These are phyloP conservation scores for Luvunga scandens DNA, from an alignment of 345 rosid genomes.

Conservation along the genomic window DNA sequence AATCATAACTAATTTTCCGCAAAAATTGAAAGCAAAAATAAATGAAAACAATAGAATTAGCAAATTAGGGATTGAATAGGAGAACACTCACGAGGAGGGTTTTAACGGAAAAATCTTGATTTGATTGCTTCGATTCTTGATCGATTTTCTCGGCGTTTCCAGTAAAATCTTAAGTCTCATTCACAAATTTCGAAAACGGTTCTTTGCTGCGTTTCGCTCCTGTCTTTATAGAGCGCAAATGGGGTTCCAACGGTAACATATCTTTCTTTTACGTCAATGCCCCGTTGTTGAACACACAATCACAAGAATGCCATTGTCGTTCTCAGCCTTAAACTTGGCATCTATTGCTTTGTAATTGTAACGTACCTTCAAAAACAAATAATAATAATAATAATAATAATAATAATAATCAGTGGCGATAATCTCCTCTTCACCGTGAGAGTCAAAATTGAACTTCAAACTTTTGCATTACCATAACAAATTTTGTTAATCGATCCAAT, in stretches of 20 bases:
- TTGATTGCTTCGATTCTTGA: not conserved
- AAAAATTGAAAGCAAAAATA: not conserved
- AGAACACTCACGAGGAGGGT: not conserved
- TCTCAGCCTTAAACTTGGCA: not conserved
- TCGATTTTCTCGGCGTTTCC: not conserved
- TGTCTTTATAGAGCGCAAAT: not conserved
- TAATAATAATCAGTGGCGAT: no score
- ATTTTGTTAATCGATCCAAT: no score
- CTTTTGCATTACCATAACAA: no score
- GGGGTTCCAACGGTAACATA: constrained; percentile 30
- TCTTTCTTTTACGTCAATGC: not conserved
- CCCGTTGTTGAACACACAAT: not conserved
- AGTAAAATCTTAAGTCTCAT: not conserved
- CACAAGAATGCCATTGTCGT: not conserved
- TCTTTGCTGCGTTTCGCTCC: not conserved
- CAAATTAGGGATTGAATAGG: no score
- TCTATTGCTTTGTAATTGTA: not conserved
- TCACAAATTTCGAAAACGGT: not conserved
- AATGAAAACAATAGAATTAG: not conserved
- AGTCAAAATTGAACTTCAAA: no score
- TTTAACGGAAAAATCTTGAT: not conserved
- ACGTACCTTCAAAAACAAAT: no score
- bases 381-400: no score
- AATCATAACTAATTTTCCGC: not conserved
- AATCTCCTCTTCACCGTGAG: no score